These are phyloP conservation scores for Rhizopogon sp. DNA, from an alignment of 768 basidiomycete genomes.

Conservation along the genomic window DNA sequence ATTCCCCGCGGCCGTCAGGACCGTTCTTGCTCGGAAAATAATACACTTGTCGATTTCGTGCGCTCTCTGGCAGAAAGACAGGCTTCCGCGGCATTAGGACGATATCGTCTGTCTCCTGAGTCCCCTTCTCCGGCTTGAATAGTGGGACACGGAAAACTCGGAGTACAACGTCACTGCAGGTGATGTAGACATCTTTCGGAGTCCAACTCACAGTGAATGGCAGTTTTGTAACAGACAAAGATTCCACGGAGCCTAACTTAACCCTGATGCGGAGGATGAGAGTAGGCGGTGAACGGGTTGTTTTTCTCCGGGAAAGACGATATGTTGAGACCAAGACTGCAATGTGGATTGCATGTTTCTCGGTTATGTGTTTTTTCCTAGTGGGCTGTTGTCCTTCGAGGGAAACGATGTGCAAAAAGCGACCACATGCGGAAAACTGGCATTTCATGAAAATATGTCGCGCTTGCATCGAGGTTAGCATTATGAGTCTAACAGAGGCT, in stretches of 20 bases:
- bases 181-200: conserved; percentile 17
- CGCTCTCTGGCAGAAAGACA: conserved; percentile 18
- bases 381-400: not conserved
- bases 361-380: not conserved
- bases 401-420: not conserved
- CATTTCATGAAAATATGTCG: not conserved
- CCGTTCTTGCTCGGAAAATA: conserved; percentile 14
- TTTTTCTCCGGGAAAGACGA: not conserved
- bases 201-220: conserved; percentile 25
- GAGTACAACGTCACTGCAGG: conserved; percentile 11
- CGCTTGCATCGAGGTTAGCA: not conserved
- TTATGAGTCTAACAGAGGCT: not conserved
- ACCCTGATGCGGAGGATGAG: not conserved
- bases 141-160: conserved; percentile 17
- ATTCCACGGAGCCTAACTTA: not conserved
- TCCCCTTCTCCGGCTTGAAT: conserved; percentile 8
- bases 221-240: conserved; percentile 14
- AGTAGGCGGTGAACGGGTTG: not conserved
- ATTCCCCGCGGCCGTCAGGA: not conserved
- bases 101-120: not conserved
- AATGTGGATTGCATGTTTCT: not conserved
- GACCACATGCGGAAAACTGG: not conserved
- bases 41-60: conserved; percentile 13
- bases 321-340: not conserved
- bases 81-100: conserved; percentile 12